phyloP scores from a whole-genome alignment of 2,329 filamentous ascomycete genomes.

The Colletotrichum tabaci region DNA sequence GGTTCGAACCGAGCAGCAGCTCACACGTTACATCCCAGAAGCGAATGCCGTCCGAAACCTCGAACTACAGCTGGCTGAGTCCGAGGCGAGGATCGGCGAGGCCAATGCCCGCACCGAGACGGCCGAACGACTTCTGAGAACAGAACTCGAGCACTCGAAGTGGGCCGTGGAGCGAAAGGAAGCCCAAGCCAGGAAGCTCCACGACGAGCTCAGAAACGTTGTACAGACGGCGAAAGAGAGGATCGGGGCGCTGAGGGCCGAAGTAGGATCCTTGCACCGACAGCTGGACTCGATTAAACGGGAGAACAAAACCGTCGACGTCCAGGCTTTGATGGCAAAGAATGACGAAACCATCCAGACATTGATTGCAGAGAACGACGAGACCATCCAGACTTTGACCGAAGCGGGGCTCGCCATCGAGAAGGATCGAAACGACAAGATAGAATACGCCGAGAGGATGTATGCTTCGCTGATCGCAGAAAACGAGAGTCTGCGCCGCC shows the following conservation, averaged over 20 bases:
- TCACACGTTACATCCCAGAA: background rate
- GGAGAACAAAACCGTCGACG: too few species aligned
- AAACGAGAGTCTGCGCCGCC: background rate
- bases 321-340: background rate
- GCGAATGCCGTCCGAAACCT: background rate
- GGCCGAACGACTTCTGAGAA: background rate
- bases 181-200: background rate
- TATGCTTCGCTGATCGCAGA: background rate
- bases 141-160: background rate
- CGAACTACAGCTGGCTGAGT: background rate
- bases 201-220: background rate
- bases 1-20: background rate
- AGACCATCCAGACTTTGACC: background rate
- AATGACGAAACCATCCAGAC: background rate
- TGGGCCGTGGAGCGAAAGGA: background rate
- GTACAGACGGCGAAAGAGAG: background rate
- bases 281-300: background rate
- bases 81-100: background rate
- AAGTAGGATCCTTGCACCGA: background rate
- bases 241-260: background rate
- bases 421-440: background rate
- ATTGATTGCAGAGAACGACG: background rate
- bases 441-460: background rate
- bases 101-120: background rate
- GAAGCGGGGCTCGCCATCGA: background rate